Percentiles rank a stretch among this genome's conserved stretches.
phyloP scores from a whole-genome alignment of 2,329 filamentous ascomycete species.

The Albifimbria verrucaria region DNA sequence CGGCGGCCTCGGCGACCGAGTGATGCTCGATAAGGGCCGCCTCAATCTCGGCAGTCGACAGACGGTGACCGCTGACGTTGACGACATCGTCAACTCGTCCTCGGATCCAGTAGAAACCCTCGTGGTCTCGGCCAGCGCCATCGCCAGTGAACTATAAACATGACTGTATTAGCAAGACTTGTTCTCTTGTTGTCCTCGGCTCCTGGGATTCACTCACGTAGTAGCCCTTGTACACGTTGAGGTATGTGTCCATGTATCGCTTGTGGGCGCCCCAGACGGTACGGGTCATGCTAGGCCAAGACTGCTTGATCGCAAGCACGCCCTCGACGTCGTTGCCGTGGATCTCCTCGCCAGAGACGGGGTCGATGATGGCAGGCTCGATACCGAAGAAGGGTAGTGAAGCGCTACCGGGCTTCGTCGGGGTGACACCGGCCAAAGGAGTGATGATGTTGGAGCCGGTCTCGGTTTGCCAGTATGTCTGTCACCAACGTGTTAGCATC shows the following conservation, averaged over 20 bases:
- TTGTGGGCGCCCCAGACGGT: slow-evolving; percentile 98
- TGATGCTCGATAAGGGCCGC: slow-evolving; percentile 92
- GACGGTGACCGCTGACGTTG: slow-evolving; percentile 92
- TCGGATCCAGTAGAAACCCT: slow-evolving; percentile 99
- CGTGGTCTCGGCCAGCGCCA: slow-evolving; percentile 91
- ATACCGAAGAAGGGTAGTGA: slow-evolving; percentile 98
- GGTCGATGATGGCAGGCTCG: slow-evolving; percentile 95
- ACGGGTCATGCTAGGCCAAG: slow-evolving; percentile 97
- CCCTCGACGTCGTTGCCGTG: slow-evolving; percentile 96
- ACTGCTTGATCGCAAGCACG: slow-evolving; percentile 93
- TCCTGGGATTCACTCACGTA: slow-evolving; percentile 63
- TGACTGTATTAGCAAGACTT: not conserved
- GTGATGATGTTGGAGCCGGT: slow-evolving; percentile 96
- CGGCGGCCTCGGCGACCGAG: slow-evolving; percentile 87
- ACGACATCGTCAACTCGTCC: slow-evolving; percentile 98
- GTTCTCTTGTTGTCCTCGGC: not conserved
- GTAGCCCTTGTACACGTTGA: slow-evolving; percentile 97
- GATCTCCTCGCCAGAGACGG: slow-evolving; percentile 89
- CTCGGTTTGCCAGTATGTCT: slow-evolving; percentile 99
- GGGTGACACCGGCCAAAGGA: slow-evolving; percentile 86
- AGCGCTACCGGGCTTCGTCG: slow-evolving; percentile 94
- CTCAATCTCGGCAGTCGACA: slow-evolving; percentile 97
- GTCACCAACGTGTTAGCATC: slow-evolving; percentile 18
- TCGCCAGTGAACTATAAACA: slow-evolving; percentile 75
- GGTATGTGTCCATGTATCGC: slow-evolving; percentile 97